phyloP scores from a whole-genome alignment of 2,329 filamentous ascomycete species.

The Cadophora sp. region DNA sequence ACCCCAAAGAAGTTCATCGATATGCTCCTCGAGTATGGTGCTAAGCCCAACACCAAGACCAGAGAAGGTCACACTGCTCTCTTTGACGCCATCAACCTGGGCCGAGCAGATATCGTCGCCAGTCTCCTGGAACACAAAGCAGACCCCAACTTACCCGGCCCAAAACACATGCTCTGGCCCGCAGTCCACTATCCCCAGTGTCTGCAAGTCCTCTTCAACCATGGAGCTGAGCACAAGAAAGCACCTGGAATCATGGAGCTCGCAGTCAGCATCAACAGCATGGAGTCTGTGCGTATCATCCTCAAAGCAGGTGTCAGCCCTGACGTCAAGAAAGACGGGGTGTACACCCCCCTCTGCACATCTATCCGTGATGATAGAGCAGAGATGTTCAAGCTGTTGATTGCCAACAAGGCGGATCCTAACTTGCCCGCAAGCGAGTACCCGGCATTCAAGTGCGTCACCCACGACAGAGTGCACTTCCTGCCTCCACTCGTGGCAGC shows the following conservation, averaged over 20 bases:
- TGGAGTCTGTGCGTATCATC: constrained; percentile 65
- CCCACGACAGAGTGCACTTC: constrained; percentile 67
- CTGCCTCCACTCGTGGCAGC: constrained; percentile 65
- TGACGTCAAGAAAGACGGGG: constrained; percentile 68
- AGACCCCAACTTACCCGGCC: constrained; percentile 71
- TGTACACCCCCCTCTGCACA: constrained; percentile 72
- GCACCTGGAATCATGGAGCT: constrained; percentile 69
- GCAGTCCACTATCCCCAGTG: constrained; percentile 64
- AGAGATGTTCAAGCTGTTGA: constrained; percentile 66
- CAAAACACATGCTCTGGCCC: constrained; percentile 73
- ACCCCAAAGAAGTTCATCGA: constrained; percentile 62
- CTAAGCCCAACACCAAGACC: constrained; percentile 65
- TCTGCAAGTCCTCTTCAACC: constrained; percentile 62
- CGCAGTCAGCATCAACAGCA: constrained; percentile 67
- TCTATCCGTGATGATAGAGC: constrained; percentile 70
- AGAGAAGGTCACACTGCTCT: constrained; percentile 67
- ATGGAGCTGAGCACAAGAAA: constrained; percentile 66
- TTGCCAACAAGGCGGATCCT: constrained; percentile 58
- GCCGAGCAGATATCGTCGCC: constrained; percentile 62
- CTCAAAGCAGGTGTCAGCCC: constrained; percentile 65
- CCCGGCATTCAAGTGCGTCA: constrained; percentile 72
- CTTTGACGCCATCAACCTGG: constrained; percentile 65
- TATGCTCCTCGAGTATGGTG: constrained; percentile 65
- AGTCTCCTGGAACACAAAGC: constrained; percentile 64
- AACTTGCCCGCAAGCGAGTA: constrained; percentile 66